Conservation (phyloP, 352 stramenopile genomes). For the Elongisporangium prolatum region DNA sequence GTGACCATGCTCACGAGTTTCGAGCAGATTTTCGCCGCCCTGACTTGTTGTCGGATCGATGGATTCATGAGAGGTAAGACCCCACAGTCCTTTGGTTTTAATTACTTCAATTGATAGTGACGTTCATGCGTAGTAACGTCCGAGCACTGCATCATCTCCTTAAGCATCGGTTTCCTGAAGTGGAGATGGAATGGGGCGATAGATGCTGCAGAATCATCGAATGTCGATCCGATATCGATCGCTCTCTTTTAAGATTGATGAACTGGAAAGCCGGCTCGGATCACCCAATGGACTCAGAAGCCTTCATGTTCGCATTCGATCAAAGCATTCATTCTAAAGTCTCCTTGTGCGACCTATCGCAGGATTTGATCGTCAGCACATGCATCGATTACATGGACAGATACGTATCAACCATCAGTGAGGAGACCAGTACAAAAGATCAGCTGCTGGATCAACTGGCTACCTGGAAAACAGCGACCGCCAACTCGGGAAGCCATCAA, state of each 20-base stretch:
- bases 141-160: background rate
- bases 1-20: background rate
- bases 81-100: background rate
- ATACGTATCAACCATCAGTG: background rate
- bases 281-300: background rate
- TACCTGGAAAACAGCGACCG: background rate
- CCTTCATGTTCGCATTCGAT: background rate
- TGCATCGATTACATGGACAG: background rate
- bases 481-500: background rate
- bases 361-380: background rate
- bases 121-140: background rate
- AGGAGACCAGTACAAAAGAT: background rate
- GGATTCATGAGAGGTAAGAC: background rate
- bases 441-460: background rate
- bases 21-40: background rate
- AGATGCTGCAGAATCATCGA: background rate
- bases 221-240: background rate
- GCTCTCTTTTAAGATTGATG: background rate
- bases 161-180: background rate
- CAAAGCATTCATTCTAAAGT: background rate
- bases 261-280: background rate
- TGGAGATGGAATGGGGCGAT: background rate
- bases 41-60: background rate
- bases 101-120: background rate
- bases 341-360: background rate